Evolutionary conservation across 2,329 filamentous ascomycete genomes (phyloP), one percentile per base, ranked within the genome.

Genomic region (Tolypocladium amazonense): DNA sequence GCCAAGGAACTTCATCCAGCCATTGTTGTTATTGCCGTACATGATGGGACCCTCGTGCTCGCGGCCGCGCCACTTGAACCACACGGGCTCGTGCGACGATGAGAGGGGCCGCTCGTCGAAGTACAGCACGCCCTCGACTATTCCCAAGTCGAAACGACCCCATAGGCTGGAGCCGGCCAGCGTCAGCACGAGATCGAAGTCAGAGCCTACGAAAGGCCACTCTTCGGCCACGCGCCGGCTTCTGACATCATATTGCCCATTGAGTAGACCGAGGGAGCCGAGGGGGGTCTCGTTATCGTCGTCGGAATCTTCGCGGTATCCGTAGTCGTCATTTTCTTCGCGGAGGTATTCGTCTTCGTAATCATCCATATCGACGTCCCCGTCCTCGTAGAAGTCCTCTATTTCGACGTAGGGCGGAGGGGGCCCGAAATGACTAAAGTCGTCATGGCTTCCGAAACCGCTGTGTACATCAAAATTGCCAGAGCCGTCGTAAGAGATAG

Each of bases 121-220:
- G 39, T 70, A 69, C n/a, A 81, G 65, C 3, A 81, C 65, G 1
- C 79, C 77, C 45, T 69, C 60, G 43, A 78, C 69, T 9, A 74
- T 59, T 0, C 75, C 76, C 5, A 80, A 69, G 52, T 76, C 69
- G 62, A 82, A 81, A 1, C 63, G 66, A 0, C 75, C 78, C 79
- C 80, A 82, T 9, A 81, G 65, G 18, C 62, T 72, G 6, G 65
- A 67, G 15, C 73, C 73, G 20, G 68, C 69, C 1, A 78, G 70
- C 2, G 75, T 76, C 20, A 78, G 66, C 47, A 75, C 68, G 12
- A 78, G 64, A 2, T 63, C 63, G 27, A 75, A 69, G 30, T 73
- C 67, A 3, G 63, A 58, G 4, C 62, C 57, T 6, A 63, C 56
- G 25, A 66, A 53, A 2, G 63, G 58, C 70, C 70, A 75, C 37